These are phyloP conservation scores for Colletotrichum sp. DNA, from an alignment of 2,329 filamentous ascomycete species.

Conservation along the genomic window DNA sequence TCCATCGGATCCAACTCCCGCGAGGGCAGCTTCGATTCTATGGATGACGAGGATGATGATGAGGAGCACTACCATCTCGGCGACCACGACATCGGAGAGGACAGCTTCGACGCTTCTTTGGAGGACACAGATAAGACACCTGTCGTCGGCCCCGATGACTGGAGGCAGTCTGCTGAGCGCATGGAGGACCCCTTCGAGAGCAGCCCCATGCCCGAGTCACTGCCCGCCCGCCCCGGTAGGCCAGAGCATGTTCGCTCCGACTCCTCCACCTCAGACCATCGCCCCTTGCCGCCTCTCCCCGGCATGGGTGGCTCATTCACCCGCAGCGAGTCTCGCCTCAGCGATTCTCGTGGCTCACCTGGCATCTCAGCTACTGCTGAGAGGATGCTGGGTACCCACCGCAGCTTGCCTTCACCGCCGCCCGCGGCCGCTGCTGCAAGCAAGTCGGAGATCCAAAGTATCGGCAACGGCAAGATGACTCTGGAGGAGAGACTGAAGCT, in stretches of 20 bases:
- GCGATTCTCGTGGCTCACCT: slow-evolving; percentile 60
- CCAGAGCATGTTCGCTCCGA: slow-evolving; percentile 69
- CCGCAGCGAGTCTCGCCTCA: slow-evolving; percentile 54
- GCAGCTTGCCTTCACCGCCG: slow-evolving; percentile 76
- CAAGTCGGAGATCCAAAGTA: slow-evolving; percentile 80
- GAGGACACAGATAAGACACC: slow-evolving; percentile 98
- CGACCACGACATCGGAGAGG: slow-evolving; percentile 69
- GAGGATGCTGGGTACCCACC: slow-evolving; percentile 68
- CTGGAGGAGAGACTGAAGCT: slow-evolving; percentile 85
- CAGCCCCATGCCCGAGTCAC: slow-evolving; percentile 68
- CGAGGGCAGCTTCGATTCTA: slow-evolving; percentile 90
- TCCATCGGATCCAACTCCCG: slow-evolving; percentile 88
- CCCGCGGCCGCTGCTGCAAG: slow-evolving; percentile 69
- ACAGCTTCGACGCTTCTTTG: slow-evolving; percentile 94
- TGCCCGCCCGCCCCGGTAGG: slow-evolving; percentile 48
- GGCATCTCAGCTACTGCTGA: slow-evolving; percentile 76
- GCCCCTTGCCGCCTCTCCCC: slow-evolving; percentile 87
- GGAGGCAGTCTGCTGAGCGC: slow-evolving; percentile 66
- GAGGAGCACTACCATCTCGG: slow-evolving; percentile 55
- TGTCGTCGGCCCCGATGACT: slow-evolving; percentile 96
- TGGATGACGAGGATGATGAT: slow-evolving; percentile 69
- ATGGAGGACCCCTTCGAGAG: slow-evolving; percentile 72
- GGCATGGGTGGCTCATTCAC: slow-evolving; percentile 51
- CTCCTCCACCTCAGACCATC: slow-evolving; percentile 75
- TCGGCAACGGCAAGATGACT: slow-evolving; percentile 78